Evolutionary conservation across 805 yeast genomes (phyloP).

Genomic region (Kregervanrija delftensis): DNA sequence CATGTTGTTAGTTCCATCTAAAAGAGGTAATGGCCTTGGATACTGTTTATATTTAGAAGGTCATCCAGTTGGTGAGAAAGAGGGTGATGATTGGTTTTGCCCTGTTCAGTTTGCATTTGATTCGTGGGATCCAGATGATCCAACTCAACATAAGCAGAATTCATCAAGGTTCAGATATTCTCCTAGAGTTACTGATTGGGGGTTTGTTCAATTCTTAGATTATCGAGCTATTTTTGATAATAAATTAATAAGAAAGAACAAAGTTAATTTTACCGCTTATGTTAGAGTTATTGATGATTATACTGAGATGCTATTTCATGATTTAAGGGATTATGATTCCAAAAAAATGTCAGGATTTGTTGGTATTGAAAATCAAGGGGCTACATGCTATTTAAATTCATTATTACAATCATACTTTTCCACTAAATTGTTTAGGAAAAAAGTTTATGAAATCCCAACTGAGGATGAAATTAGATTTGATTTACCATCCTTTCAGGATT

Average conservation of each 20-base stretch:
- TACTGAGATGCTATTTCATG: slow-evolving; percentile 93
- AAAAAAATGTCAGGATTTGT: slow-evolving; percentile 84
- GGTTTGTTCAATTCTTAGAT: slow-evolving; percentile 75
- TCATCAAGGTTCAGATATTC: slow-evolving; percentile 75
- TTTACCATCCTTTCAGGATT: slow-evolving; percentile 20
- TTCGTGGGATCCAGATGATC: slow-evolving; percentile 74
- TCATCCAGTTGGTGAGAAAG: slow-evolving; percentile 32
- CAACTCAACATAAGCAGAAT: slow-evolving; percentile 50
- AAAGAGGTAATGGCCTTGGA: slow-evolving; percentile 54
- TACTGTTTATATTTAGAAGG: slow-evolving; percentile 81
- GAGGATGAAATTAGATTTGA: slow-evolving; percentile 39
- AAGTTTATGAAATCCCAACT: slow-evolving; percentile 88
- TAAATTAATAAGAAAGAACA: slow-evolving; percentile 37
- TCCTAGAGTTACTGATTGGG: slow-evolving; percentile 86
- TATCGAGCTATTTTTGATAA: slow-evolving; percentile 33
- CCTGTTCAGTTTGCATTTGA: slow-evolving; percentile 88
- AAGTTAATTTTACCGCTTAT: slow-evolving; percentile 66
- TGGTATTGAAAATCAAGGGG: slow-evolving; percentile 95
- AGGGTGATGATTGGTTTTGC: slow-evolving; percentile 60
- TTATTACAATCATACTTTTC: slow-evolving; percentile 84
- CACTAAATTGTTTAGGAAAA: slow-evolving; percentile 72
- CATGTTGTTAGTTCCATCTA: slow-evolving; percentile 63
- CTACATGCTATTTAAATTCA: slow-evolving; percentile 94
- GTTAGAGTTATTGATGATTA: slow-evolving; percentile 77
- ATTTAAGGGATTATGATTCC: slow-evolving; percentile 77